A percentile compares a stretch with the other conserved stretches of the same genome.
Evolutionary conservation across 345 rosid genomes (phyloP).

Genomic region (Xanthoceras sorbifolium): DNA sequence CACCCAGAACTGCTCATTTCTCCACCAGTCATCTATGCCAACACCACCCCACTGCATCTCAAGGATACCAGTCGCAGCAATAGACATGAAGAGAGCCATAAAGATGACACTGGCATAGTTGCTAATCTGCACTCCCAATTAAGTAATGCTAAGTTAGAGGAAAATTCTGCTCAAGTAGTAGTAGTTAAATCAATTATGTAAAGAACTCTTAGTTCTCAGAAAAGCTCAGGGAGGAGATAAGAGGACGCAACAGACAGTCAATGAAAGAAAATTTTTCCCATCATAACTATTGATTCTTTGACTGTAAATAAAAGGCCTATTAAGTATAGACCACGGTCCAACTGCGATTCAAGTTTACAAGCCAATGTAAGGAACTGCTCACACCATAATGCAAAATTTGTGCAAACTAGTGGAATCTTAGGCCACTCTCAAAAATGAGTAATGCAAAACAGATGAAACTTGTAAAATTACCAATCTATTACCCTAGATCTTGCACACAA

Average conservation of each 20-base stretch:
- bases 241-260: not conserved
- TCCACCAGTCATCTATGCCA: conserved; percentile 96
- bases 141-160: not conserved
- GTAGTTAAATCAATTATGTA: conserved; percentile 12
- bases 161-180: not conserved
- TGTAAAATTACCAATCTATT: not conserved
- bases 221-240: not conserved
- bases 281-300: not conserved
- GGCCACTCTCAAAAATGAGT: not conserved
- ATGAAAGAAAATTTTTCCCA: not conserved
- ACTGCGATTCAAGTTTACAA: not conserved
- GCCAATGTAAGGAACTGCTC: not conserved
- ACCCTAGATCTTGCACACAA: not conserved
- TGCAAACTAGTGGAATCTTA: not conserved
- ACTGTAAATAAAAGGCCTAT: no score
- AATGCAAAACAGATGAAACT: not conserved
- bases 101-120: conserved; percentile 88
- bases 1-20: conserved; percentile 99
- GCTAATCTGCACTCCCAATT: conserved; percentile 67
- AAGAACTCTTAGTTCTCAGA: not conserved
- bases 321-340: not conserved
- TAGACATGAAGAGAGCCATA: conserved; percentile 87
- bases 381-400: not conserved
- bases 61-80: conserved; percentile 89
- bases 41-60: conserved; percentile 99